Evolutionary conservation across 352 stramenopile species (phyloP), one percentile per base, ranked within the genome.

Genomic region (Globisporangium paroecandrum): DNA sequence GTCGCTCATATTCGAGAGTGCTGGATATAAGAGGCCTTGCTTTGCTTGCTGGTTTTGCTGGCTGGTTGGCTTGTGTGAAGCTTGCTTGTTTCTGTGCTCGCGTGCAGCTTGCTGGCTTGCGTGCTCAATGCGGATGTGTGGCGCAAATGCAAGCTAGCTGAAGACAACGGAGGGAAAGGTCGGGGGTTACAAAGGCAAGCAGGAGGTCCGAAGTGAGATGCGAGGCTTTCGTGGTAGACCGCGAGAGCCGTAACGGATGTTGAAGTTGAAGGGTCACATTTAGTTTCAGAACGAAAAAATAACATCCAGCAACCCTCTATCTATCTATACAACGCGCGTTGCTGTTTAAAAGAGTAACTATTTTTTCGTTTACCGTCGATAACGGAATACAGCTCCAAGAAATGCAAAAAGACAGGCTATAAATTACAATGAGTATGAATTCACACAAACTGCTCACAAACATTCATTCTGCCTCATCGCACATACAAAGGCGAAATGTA

Each of bases 1-100:
- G 46, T 68, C 68, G 62, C 73, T 67, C 77, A 84, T 84, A 54
- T 34, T 64, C 18, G 29, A 22, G 6, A 47, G 3, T 34, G 36
- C 18, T 12, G 15, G 24, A 20, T 22, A 20, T 4, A 18, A 12
- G 27, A 32, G 36, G 12, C 18, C 20, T 5, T 29, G 60, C 7
- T 46, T 46, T 46, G 38, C 36, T 43, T 4, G 36, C 36, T 18
- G 9, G 36, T 10, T 10, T 41, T 41, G 34, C 34, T 43, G 15
- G 36, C 38, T 46, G 38, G 6, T 25, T 25, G 36, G 25, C 27
- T 57, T 27, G 43, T 1, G 22, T 1, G 32, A 38, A 38, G 6
- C 32, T 38, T 38, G 27, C 59, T 54, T 49, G 41, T 15, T 49
- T 49, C 2, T 22, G 12, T 6, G 38, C 36, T 43, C 13, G 34